Percentiles rank a stretch among this genome's conserved stretches.
Evolutionary conservation across 2,329 filamentous ascomycete genomes (phyloP).

Genomic region (Fusarium irregulare): DNA sequence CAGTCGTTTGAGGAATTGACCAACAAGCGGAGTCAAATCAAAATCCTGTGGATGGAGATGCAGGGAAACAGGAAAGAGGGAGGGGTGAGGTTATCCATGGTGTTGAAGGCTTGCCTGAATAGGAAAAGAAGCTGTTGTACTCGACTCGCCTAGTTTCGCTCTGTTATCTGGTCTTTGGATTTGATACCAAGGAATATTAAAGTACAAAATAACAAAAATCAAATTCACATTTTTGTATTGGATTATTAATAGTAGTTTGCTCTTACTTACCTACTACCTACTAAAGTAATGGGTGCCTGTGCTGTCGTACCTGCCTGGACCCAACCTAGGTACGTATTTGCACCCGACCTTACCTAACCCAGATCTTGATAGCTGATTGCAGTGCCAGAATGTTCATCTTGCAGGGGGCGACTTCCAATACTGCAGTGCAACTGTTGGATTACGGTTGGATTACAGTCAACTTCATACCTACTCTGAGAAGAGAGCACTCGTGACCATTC

Average conservation of each 20-base stretch:
- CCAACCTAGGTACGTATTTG: neutral
- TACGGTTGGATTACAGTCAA: neutral
- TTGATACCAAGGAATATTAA: neutral
- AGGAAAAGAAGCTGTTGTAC: constrained; percentile 28
- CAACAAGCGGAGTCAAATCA: constrained; percentile 22
- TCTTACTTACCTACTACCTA: neutral
- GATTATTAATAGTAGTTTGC: too few species aligned
- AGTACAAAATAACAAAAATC: neutral
- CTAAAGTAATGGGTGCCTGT: neutral
- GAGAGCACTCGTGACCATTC: constrained; percentile 4
- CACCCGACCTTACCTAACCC: neutral
- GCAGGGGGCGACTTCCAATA: constrained; percentile 1
- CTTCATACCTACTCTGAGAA: neutral
- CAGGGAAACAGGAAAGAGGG: constrained; percentile 33
- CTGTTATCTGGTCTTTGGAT: neutral
- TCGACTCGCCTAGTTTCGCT: constrained; percentile 2
- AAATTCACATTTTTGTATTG: neutral
- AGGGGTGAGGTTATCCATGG: constrained; percentile 35
- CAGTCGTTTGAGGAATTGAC: constrained; percentile 18
- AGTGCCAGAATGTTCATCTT: constrained; percentile 16
- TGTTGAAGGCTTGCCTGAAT: constrained; percentile 26
- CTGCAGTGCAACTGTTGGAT: constrained; percentile 9
- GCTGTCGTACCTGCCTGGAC: neutral
- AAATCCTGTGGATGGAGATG: neutral
- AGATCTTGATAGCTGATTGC: constrained; percentile 29